A percentile compares a stretch with the other conserved stretches of the same genome.
phyloP scores from a whole-genome alignment of 2,329 filamentous ascomycete species.

The Trichophyton verrucosum region DNA sequence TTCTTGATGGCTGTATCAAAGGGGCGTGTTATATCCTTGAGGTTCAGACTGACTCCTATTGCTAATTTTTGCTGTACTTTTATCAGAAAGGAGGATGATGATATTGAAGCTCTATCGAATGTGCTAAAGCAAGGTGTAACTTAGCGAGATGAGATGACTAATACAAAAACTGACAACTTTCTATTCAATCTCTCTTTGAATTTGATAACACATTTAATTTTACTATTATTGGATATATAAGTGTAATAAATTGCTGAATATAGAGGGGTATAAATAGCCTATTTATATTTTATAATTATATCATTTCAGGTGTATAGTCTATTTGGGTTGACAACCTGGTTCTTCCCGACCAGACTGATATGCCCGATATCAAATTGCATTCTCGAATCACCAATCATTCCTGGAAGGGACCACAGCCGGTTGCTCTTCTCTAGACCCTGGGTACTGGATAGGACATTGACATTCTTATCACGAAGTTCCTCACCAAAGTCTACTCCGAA shows the following conservation, averaged over 20 bases:
- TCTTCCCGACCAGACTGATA: not conserved
- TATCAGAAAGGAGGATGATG: too few species aligned
- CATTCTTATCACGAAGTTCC: slow-evolving; percentile 3
- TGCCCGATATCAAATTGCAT: not conserved
- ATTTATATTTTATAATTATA: too few species aligned
- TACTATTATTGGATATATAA: not conserved
- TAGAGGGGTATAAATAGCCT: too few species aligned
- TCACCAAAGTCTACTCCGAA: slow-evolving; percentile 7
- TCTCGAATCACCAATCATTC: not conserved
- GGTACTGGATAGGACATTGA: not conserved
- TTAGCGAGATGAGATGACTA: too few species aligned
- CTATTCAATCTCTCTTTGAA: not conserved
- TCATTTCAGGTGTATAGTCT: not conserved
- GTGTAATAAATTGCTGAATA: not conserved
- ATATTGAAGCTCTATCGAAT: too few species aligned
- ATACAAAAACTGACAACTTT: too few species aligned
- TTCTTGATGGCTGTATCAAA: not conserved
- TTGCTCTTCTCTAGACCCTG: not conserved
- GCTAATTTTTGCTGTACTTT: not conserved
- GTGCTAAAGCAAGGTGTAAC: too few species aligned
- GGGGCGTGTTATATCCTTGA: not conserved
- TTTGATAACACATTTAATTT: not conserved
- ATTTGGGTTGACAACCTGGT: not conserved
- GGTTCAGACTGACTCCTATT: not conserved
- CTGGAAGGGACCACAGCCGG: not conserved